Conservation (phyloP, 192 early-diverging fungal genomes). For the Mortierella alpina region DNA sequence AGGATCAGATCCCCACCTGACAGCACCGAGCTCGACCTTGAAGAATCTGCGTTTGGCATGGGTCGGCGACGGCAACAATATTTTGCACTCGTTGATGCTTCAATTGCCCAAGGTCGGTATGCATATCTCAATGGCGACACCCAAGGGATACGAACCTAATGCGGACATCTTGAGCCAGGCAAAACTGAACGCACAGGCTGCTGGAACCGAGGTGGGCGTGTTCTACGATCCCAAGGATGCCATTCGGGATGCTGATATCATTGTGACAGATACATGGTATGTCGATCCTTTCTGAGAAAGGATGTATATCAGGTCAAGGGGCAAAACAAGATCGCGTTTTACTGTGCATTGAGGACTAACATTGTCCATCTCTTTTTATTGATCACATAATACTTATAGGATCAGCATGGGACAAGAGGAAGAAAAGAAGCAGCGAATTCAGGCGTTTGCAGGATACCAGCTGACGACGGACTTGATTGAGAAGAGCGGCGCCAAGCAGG, state of each 20-base stretch:
- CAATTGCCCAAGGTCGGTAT: constrained; percentile 92
- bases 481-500: constrained; percentile 77
- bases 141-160: constrained; percentile 82
- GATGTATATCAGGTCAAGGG: neutral
- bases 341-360: neutral
- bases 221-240: constrained; percentile 83
- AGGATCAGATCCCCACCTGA: constrained; percentile 54
- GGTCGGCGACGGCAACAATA: constrained; percentile 99
- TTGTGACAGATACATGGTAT: constrained; percentile 98
- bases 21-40: constrained; percentile 67
- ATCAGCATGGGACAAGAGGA: constrained; percentile 97
- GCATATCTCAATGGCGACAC: constrained; percentile 85
- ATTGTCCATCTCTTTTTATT: neutral
- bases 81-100: constrained; percentile 90
- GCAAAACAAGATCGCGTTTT: neutral
- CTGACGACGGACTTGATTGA: constrained; percentile 88
- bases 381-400: constrained; percentile 30
- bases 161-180: constrained; percentile 78
- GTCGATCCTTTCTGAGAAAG: neutral
- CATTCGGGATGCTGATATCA: constrained; percentile 82
- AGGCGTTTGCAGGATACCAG: constrained; percentile 89
- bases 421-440: constrained; percentile 86
- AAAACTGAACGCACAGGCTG: constrained; percentile 64
- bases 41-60: constrained; percentile 89
- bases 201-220: constrained; percentile 62